phyloP scores from a whole-genome alignment of 225 moss, liverwort and hornwort genomes.

The Antitrichia curtipendula region DNA sequence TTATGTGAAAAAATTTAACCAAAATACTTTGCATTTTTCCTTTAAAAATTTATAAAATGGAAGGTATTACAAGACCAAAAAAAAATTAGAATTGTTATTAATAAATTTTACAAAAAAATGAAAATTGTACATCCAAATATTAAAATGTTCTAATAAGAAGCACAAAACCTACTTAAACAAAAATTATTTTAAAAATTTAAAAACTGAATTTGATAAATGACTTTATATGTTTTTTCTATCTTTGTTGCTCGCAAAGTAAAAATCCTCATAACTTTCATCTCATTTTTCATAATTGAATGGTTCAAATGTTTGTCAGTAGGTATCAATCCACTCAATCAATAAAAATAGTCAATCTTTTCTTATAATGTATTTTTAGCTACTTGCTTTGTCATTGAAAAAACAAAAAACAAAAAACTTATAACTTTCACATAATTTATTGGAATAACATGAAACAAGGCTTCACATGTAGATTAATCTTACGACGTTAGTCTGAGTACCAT shows the following conservation, averaged over 20 bases:
- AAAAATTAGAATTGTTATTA: neutral
- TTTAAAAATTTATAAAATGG: neutral
- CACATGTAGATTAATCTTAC: no score
- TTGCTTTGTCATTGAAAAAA: neutral
- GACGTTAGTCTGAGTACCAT: rapidly evolving
- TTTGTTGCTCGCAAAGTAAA: rapidly evolving
- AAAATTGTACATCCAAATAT: neutral
- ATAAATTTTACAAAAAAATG: neutral
- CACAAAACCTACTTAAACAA: no score
- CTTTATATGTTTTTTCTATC: neutral
- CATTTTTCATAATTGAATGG: neutral
- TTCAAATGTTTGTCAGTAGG: neutral
- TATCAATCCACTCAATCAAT: neutral
- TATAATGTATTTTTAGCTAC: neutral
- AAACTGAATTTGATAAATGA: neutral
- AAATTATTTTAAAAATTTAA: no score
- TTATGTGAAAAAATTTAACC: neutral
- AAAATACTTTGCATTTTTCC: neutral
- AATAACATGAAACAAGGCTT: neutral
- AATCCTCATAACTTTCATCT: neutral
- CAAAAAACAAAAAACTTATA: no score
- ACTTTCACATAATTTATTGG: neutral
- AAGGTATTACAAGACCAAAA: neutral
- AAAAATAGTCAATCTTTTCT: neutral
- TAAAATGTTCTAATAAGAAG: neutral